Base-by-base conservation (phyloP, 495 filamentous ascomycete genomes). In the Daldinia childiae region DNA sequence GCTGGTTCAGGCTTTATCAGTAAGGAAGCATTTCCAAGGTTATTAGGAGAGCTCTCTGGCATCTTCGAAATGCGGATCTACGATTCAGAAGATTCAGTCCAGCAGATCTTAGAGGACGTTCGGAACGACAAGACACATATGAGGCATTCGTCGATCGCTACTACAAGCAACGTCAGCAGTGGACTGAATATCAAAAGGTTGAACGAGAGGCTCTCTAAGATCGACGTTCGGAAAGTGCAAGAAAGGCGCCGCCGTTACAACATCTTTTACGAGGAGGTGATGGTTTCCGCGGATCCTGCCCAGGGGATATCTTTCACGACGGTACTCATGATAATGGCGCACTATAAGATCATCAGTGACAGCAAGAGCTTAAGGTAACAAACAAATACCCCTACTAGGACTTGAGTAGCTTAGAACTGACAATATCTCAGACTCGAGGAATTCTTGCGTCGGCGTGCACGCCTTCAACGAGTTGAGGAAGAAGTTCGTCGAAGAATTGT, bases 31-130 rank as follows among this genome's bases (percentile, higher is more conserved):
- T 99, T 99, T 74, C 95, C 95, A 24, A 86, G 94, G 48, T 82
- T 99, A 24, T 84, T 99, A 3, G 93, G 94, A 39, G 92, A 97
- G 82, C 88, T 99, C 14, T 96, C 94, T 7, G 95, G 95, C 7
- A 87, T 97, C 24, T 99, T 98, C 75, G 91, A 94, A 71, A 98
- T 98, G 93, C 90, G 94, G n/a, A 94, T 98, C 54, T 97, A 99
- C 77, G 91, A 94, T 60, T 88, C 89, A 7, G 93, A 96, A 57
- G 95, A 95, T 78, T 92, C 93, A 7, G 92, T 98, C 17, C 82
- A 87, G 7, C 82, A 87, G 7, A 93, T 99, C 39, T 82, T 98
- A 17, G 94, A 97, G 55, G 90, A 95, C 68, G 91, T 94, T 72
- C 87, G 87, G 64, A 81, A 86, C 39, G 76, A 78, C 27, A 85